Evolutionary conservation across 805 yeast genomes (phyloP).

Genomic region (Metschnikowia orientalis): DNA sequence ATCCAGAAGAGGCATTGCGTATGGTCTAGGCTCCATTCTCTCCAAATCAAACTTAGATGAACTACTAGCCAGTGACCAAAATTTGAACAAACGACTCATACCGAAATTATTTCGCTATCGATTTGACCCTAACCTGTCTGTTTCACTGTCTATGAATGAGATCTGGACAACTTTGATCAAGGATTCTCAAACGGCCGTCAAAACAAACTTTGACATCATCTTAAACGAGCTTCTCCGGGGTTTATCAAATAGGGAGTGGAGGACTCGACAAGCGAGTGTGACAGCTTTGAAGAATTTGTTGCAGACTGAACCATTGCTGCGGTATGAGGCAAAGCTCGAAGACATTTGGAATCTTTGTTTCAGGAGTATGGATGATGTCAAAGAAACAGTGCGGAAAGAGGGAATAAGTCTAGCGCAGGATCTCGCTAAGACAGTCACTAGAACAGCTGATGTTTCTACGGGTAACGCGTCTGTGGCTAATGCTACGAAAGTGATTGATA

Average conservation of each 20-base stretch:
- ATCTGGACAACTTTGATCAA: slow-evolving; percentile 78
- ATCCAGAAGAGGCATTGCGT: slow-evolving; percentile 89
- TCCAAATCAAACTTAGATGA: slow-evolving; percentile 72
- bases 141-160: slow-evolving; percentile 77
- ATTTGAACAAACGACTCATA: slow-evolving; percentile 56
- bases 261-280: slow-evolving; percentile 85
- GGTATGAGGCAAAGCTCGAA: slow-evolving; percentile 50
- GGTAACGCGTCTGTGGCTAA: slow-evolving; percentile 34
- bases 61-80: slow-evolving; percentile 49
- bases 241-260: slow-evolving; percentile 85
- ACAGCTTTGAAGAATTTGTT: slow-evolving; percentile 66
- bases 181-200: slow-evolving; percentile 51
- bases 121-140: slow-evolving; percentile 76
- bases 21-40: slow-evolving; percentile 81
- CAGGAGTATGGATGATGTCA: slow-evolving; percentile 88
- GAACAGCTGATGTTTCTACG: slow-evolving; percentile 46
- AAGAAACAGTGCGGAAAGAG: slow-evolving; percentile 84
- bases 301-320: slow-evolving; percentile 52
- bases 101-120: slow-evolving; percentile 82
- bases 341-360: slow-evolving; percentile 85
- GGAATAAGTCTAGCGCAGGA: slow-evolving; percentile 66
- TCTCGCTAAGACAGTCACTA: slow-evolving; percentile 58
- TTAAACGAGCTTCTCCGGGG: slow-evolving; percentile 58
- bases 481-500: slow-evolving; percentile 46
- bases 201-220: slow-evolving; percentile 52